Conservation (phyloP, 1,284 basidiomycete genomes). For the Ustilago xerochloae region DNA sequence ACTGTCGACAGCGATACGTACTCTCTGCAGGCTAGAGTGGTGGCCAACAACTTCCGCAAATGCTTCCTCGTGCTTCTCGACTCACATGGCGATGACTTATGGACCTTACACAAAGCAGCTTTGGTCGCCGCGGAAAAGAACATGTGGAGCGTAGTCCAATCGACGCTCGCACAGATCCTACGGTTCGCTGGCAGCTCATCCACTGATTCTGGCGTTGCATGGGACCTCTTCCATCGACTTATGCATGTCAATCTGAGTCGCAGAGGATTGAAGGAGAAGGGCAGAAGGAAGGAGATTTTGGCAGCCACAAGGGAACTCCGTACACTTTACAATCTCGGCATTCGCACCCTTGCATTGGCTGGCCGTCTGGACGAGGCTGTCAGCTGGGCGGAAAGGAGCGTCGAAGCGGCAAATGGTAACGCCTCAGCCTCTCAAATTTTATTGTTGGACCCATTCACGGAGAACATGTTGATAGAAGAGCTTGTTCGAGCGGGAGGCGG, state of each 20-base stretch:
- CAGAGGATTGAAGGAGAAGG: constrained; percentile 11
- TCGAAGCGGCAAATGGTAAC: background rate
- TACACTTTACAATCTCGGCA: constrained; percentile 36
- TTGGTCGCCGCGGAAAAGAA: constrained; percentile 35
- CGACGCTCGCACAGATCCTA: constrained; percentile 34
- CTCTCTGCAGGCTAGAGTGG: constrained; percentile 1
- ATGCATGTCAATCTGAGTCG: constrained; percentile 15
- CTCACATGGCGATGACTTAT: constrained; percentile 30
- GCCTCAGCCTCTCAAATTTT: constrained; percentile 5
- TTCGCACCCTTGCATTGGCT: constrained; percentile 36
- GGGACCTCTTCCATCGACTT: constrained; percentile 18
- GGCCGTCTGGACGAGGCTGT: constrained; percentile 39
- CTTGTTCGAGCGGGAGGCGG: constrained; percentile 18
- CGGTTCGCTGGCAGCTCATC: constrained; percentile 12
- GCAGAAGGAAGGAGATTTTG: background rate
- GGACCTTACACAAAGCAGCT: constrained; percentile 23
- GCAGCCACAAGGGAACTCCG: constrained; percentile 6
- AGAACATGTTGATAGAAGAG: constrained; percentile 39
- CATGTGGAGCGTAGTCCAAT: constrained; percentile 22
- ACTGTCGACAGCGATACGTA: background rate
- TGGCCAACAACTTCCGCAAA: constrained; percentile 18
- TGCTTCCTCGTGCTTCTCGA: constrained; percentile 34
- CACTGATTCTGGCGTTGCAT: constrained; percentile 1
- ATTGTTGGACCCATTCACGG: constrained; percentile 24
- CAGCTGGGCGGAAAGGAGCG: constrained; percentile 16